Conservation (phyloP, 2,329 filamentous ascomycete species). For the Parafenestella ontariensis region DNA sequence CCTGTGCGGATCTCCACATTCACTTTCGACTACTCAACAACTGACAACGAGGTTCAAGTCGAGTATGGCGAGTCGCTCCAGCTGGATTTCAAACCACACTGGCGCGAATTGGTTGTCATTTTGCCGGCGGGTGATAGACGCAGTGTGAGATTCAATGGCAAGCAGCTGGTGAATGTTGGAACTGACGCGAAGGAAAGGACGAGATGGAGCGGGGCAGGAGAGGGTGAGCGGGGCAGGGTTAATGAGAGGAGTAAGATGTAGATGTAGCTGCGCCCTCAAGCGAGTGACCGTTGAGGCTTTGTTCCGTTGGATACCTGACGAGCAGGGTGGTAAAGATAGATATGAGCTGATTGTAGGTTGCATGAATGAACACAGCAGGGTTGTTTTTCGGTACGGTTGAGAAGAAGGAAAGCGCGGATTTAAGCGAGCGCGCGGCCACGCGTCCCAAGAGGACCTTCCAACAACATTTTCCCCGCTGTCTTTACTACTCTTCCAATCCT, state of each 20-base stretch:
- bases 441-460: background rate
- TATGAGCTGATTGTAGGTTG: too few species aligned
- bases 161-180: background rate
- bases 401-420: background rate
- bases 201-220: background rate
- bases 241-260: background rate
- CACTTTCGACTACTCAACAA: conserved; percentile 39
- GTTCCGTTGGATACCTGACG: too few species aligned
- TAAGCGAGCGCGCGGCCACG: background rate
- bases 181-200: background rate
- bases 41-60: conserved; percentile 54
- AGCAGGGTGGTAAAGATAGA: too few species aligned
- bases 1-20: conserved; percentile 40
- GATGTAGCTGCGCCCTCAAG: background rate
- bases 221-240: background rate
- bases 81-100: conserved; percentile 56
- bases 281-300: too few species aligned
- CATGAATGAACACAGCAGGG: background rate
- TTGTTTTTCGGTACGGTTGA: background rate
- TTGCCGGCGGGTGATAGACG: conserved; percentile 60
- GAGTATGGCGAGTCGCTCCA: conserved; percentile 49
- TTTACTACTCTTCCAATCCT: background rate
- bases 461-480: background rate
- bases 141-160: conserved; percentile 32
- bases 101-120: conserved; percentile 59